A percentile compares a stretch with the other conserved stretches of the same genome.
phyloP scores from a whole-genome alignment of 441 rosid genomes.

The Jatropha podagrica region DNA sequence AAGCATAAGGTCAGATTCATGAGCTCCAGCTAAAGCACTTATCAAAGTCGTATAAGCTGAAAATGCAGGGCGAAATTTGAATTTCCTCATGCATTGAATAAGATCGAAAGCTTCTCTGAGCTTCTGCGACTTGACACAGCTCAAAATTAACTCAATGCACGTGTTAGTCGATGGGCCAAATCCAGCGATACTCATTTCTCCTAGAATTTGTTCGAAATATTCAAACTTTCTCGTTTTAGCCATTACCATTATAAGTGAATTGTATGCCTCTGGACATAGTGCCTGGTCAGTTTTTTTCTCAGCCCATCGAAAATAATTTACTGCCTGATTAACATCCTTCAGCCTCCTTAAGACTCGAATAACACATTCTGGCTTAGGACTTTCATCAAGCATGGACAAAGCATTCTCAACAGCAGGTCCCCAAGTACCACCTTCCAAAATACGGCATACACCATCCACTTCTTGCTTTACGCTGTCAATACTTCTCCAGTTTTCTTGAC shows the following conservation, averaged over 20 bases:
- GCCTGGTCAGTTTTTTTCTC: constrained; percentile 57
- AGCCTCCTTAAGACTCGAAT: constrained; percentile 65
- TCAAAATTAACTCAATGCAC: constrained; percentile 56
- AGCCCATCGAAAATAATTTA: constrained; percentile 71
- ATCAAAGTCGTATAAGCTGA: constrained; percentile 88
- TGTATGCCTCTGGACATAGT: constrained; percentile 75
- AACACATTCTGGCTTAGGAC: constrained; percentile 59
- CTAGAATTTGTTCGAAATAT: constrained; percentile 65
- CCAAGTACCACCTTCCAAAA: constrained; percentile 69
- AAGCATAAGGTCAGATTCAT: constrained; percentile 67
- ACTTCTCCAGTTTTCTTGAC: constrained; percentile 34
- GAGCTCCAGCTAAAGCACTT: constrained; percentile 68
- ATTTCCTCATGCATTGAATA: constrained; percentile 81
- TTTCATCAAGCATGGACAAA: constrained; percentile 48
- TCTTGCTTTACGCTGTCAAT: constrained; percentile 35
- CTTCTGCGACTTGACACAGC: constrained; percentile 59
- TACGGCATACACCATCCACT: constrained; percentile 50
- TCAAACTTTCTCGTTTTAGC: constrained; percentile 55
- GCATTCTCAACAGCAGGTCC: constrained; percentile 66
- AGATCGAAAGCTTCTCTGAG: constrained; percentile 73
- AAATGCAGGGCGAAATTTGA: constrained; percentile 85
- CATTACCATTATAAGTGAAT: constrained; percentile 78
- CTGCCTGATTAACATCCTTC: constrained; percentile 58
- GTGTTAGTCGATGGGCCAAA: constrained; percentile 60
- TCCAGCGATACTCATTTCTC: constrained; percentile 89